Base-by-base conservation (phyloP, 768 basidiomycete species). In the Paxillus rubicundulus region DNA sequence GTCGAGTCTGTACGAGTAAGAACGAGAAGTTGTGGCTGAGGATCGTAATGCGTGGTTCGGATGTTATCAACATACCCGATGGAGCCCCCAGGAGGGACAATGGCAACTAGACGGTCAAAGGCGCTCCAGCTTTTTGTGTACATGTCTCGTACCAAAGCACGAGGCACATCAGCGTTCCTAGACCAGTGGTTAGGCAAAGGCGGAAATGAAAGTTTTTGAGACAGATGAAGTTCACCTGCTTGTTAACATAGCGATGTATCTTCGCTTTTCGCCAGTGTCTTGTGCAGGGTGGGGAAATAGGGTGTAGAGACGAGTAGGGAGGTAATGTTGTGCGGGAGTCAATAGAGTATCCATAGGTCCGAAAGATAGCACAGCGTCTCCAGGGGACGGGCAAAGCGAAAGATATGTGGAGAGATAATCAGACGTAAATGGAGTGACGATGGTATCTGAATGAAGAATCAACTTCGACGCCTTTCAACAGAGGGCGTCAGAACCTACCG, bases 71-170 rank as follows among this genome's bases (percentile, higher is more conserved):
- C 84, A 37, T 63, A 90, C 87, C 91, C 91, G 50, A 92, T 92
- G 0, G 88, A 89, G 7, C 91, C 91, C 9, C 90, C 91, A 0
- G 90, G 90, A n/a, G 91, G 89, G 0, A 93, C 89, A 54, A 93
- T 90, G 5, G 88, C 87, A 16, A 93, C 87, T 6, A 94, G 79
- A 9, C 91, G 82, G 65, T 92, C 90, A 61, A 94, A 92, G 2
- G 90, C 90, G 64, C 88, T 90, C 91, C 92, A 93, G 57, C 87
- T 90, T 70, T 93, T 93, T 21, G 89, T 92, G 64, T 93, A 93
- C 87, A 91, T 88, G 59, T 92, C 90, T 51, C 90, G 82, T 42
- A 92, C 91, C 17, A 91, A 77, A 1, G 89, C 87, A 45, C 90
- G 82, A 10, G 91, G 87, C 21, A 90, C 85, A 64, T 92, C 90